Percentiles rank a stretch among this genome's conserved stretches.
Conservation (phyloP, 352 stramenopile species). For the Globisporangium lucens region DNA sequence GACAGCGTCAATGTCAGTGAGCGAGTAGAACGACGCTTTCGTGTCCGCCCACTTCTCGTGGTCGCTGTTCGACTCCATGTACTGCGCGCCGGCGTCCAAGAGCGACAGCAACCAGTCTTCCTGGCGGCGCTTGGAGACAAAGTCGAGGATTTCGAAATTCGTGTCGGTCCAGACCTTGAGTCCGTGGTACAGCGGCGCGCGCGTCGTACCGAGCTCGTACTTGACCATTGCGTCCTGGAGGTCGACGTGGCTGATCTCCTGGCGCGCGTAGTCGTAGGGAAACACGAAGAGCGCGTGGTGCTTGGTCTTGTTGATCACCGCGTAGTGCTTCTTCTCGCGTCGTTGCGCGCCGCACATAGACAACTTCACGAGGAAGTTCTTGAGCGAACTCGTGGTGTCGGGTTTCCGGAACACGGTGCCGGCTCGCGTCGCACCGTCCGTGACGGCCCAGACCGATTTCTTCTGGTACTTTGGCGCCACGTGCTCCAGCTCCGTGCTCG, state of each 20-base stretch:
- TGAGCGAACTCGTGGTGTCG: not conserved
- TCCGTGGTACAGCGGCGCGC: conserved; percentile 10
- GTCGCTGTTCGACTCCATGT: conserved; percentile 12
- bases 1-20: conserved; percentile 10
- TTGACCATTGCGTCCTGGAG: conserved; percentile 16
- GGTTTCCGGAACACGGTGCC: conserved; percentile 24
- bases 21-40: conserved; percentile 18
- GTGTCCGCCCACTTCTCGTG: conserved; percentile 2
- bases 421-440: conserved; percentile 29
- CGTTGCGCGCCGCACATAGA: conserved; percentile 2
- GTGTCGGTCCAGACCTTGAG: conserved; percentile 17
- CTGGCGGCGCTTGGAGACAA: conserved; percentile 15
- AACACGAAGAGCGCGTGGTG: conserved; percentile 21
- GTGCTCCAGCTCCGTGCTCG: not conserved
- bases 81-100: conserved; percentile 17
- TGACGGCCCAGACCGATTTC: conserved; percentile 36
- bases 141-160: conserved; percentile 14
- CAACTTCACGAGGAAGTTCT: not conserved
- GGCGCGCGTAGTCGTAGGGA: conserved; percentile 13
- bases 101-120: conserved; percentile 18
- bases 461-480: conserved; percentile 5
- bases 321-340: conserved; percentile 15
- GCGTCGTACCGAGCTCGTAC: conserved; percentile 13
- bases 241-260: conserved; percentile 13
- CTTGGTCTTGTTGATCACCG: conserved; percentile 22